Percentiles rank a stretch among this genome's conserved stretches.
phyloP scores from a whole-genome alignment of 2,329 filamentous ascomycete genomes.

The Berkeleyomyces rouxiae region DNA sequence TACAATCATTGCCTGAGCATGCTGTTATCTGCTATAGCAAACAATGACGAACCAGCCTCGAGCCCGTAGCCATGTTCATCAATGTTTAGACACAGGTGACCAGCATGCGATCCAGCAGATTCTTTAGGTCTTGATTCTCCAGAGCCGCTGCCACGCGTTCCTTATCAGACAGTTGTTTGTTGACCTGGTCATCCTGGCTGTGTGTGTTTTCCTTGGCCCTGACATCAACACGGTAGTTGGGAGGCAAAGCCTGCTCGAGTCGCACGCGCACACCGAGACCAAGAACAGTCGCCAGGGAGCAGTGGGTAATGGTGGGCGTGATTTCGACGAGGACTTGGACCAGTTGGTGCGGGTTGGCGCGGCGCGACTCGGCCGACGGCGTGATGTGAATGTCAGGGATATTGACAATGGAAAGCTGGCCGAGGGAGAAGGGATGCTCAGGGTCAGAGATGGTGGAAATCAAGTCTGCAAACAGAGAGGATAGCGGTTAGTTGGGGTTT shows the following conservation, averaged over 20 bases:
- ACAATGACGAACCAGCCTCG: not conserved
- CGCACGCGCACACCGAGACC: conserved; percentile 83
- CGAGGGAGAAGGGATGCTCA: conserved; percentile 86
- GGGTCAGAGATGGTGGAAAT: conserved; percentile 92
- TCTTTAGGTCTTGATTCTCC: conserved; percentile 81
- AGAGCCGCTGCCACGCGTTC: conserved; percentile 87
- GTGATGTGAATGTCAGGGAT: conserved; percentile 79
- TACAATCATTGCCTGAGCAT: not conserved
- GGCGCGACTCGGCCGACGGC: conserved; percentile 22
- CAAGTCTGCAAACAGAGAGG: conserved; percentile 41
- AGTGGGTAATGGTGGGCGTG: conserved; percentile 93
- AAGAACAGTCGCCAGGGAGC: conserved; percentile 89
- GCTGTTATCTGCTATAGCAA: not conserved
- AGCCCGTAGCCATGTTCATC: not conserved
- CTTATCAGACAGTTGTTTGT: conserved; percentile 93
- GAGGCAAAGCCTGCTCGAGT: conserved; percentile 76
- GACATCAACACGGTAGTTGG: conserved; percentile 83
- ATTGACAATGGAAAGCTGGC: conserved; percentile 85
- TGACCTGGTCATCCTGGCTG: conserved; percentile 83
- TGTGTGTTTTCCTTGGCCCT: conserved; percentile 94
- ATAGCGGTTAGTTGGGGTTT: conserved; percentile 14
- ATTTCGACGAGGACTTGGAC: conserved; percentile 72
- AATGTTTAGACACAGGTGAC: conserved; percentile 44
- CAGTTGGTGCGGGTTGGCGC: conserved; percentile 35
- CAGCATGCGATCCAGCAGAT: conserved; percentile 84